Evolutionary conservation across 2,329 filamentous ascomycete species (phyloP).

Genomic region (Fusarium odoratissimum): DNA sequence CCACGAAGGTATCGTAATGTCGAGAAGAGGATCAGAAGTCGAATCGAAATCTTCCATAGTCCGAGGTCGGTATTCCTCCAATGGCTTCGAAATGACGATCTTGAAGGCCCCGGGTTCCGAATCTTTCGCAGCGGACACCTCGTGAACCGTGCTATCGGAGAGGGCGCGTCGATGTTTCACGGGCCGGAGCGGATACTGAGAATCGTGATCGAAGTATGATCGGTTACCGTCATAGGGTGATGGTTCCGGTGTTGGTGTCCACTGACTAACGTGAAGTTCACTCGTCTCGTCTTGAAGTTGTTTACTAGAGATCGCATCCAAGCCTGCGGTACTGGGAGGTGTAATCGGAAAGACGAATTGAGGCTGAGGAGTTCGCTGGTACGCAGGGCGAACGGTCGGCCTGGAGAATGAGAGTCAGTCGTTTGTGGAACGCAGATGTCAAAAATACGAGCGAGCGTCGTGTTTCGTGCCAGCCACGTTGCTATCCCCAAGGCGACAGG

Average conservation of each 20-base stretch:
- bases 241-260: constrained; percentile 56
- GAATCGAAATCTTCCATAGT: constrained; percentile 68
- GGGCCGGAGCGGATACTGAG: constrained; percentile 36
- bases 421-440: constrained; percentile 27
- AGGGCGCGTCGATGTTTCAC: constrained; percentile 70
- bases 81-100: constrained; percentile 81
- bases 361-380: constrained; percentile 71
- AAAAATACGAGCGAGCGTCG: constrained; percentile 27
- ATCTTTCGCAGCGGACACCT: constrained; percentile 64
- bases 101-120: constrained; percentile 77
- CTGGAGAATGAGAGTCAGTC: constrained; percentile 52
- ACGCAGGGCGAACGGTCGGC: constrained; percentile 69
- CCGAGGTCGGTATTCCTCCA: constrained; percentile 68
- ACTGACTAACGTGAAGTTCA: constrained; percentile 51
- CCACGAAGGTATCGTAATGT: constrained; percentile 86
- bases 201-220: constrained; percentile 46
- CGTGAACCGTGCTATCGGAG: constrained; percentile 82
- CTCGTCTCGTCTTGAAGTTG: constrained; percentile 40
- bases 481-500: constrained; percentile 15
- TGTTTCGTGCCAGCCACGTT: constrained; percentile 25
- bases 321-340: constrained; percentile 68
- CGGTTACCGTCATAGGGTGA: constrained; percentile 52
- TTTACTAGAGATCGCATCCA: constrained; percentile 58
- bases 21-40: constrained; percentile 65
- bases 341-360: constrained; percentile 70